Conservation (phyloP, 1,139 yeast species). For the Nadsonia starkeyi-henricii region DNA sequence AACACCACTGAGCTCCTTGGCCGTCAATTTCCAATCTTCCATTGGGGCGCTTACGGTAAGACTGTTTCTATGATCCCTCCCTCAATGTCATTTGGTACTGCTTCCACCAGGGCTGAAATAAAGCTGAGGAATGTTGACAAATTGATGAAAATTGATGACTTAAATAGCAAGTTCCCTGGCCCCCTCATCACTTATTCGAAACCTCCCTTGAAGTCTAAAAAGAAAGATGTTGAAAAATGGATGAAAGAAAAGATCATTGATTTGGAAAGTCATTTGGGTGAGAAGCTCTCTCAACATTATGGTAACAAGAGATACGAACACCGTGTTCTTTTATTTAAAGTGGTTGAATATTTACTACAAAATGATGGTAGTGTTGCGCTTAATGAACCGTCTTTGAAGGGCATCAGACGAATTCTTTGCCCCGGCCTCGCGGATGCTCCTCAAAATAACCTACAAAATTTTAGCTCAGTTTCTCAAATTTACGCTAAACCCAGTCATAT, state of each 20-base stretch:
- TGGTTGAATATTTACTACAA: constrained; percentile 11
- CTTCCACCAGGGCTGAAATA: constrained; percentile 17
- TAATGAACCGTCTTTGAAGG: constrained; percentile 9
- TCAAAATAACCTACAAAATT: constrained; percentile 12
- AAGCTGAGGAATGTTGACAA: constrained; percentile 18
- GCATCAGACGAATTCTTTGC: constrained; percentile 13
- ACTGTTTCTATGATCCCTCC: constrained; percentile 35
- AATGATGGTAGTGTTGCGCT: constrained; percentile 2
- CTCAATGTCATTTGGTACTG: constrained; percentile 19
- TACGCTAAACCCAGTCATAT: constrained; percentile 11
- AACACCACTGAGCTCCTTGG: constrained; percentile 18
- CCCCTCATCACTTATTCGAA: constrained; percentile 32
- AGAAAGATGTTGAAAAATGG: constrained; percentile 58
- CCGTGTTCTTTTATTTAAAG: constrained; percentile 20
- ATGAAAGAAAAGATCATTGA: constrained; percentile 23
- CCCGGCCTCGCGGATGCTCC: constrained; percentile 12
- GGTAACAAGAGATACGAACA: constrained; percentile 12
- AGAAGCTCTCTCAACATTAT: constrained; percentile 5
- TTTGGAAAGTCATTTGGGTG: constrained; percentile 9
- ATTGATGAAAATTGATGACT: constrained; percentile 19
- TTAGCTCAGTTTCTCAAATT: constrained; percentile 17
- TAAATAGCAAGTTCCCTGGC: constrained; percentile 39
- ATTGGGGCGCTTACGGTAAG: constrained; percentile 45
- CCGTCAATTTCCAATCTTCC: constrained; percentile 67
- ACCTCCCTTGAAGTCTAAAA: constrained; percentile 33